These are phyloP conservation scores for Wickerhamomyces chaumierensis DNA, from an alignment of 805 yeast species.

Conservation along the genomic window DNA sequence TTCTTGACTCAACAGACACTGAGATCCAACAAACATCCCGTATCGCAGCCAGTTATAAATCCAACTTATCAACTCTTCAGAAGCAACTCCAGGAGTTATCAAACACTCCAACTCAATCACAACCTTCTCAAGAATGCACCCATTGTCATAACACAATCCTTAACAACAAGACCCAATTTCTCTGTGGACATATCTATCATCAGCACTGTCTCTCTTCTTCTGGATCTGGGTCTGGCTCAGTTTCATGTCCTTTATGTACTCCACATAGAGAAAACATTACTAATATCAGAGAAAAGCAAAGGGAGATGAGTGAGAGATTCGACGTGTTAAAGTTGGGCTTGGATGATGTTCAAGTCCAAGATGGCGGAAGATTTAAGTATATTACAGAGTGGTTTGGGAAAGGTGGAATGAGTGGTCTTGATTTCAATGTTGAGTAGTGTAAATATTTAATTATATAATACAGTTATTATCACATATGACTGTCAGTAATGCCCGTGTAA, in stretches of 20 bases:
- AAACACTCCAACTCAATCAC: conserved; percentile 27
- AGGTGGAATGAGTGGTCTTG: conserved; percentile 61
- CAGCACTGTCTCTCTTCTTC: conserved; percentile 58
- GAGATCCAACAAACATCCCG: conserved; percentile 35
- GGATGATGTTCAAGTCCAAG: conserved; percentile 15
- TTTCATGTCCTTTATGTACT: conserved; percentile 72
- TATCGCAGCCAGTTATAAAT: conserved; percentile 40
- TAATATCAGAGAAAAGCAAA: conserved; percentile 47
- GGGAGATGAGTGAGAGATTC: conserved; percentile 46
- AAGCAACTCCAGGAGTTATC: conserved; percentile 39
- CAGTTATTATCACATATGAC: too few species aligned
- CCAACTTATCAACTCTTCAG: conserved; percentile 49
- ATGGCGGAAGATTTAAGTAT: conserved; percentile 57
- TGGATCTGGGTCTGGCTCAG: too few species aligned
- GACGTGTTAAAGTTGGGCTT: conserved; percentile 54
- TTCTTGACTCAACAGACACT: conserved; percentile 43
- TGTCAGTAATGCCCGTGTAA: too few species aligned
- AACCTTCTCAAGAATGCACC: conserved; percentile 16
- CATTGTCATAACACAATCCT: conserved; percentile 36
- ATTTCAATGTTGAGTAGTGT: conserved; percentile 3
- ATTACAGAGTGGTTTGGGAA: conserved; percentile 77
- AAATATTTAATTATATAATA: too few species aligned
- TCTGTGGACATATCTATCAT: conserved; percentile 81
- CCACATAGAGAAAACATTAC: conserved; percentile 59
- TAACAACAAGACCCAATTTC: conserved; percentile 72